Conservation (phyloP, 2,329 filamentous ascomycete species). For the Paracorniculantispora psalliotae region DNA sequence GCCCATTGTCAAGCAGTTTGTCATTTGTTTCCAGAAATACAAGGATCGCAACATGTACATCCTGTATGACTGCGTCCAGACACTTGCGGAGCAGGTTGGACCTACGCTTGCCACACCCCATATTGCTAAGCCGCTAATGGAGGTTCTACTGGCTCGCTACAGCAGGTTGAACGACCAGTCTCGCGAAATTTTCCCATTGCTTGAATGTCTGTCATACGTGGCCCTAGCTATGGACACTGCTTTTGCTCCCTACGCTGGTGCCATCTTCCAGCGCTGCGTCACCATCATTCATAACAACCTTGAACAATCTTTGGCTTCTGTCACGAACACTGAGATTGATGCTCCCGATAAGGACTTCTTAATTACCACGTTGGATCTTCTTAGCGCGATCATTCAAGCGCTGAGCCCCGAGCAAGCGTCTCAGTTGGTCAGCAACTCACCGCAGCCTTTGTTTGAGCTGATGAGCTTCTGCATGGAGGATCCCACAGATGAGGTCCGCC, state of each 20-base stretch:
- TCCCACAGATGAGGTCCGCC: slow-evolving; percentile 82
- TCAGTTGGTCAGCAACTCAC: slow-evolving; percentile 69
- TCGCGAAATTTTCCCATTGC: slow-evolving; percentile 84
- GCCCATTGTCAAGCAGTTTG: slow-evolving; percentile 88
- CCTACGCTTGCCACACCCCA: slow-evolving; percentile 73
- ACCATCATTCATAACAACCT: slow-evolving; percentile 89
- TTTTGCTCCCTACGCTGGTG: slow-evolving; percentile 79
- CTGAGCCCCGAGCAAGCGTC: slow-evolving; percentile 68
- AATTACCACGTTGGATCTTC: slow-evolving; percentile 86
- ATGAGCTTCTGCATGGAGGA: slow-evolving; percentile 91
- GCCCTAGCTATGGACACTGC: slow-evolving; percentile 75
- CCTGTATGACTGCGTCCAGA: slow-evolving; percentile 97
- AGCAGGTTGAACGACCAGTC: slow-evolving; percentile 83
- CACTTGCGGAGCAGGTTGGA: slow-evolving; percentile 85
- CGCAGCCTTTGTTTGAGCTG: slow-evolving; percentile 85
- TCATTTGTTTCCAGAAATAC: slow-evolving; percentile 87
- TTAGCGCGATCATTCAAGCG: slow-evolving; percentile 91
- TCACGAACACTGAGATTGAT: slow-evolving; percentile 64
- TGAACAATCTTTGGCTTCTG: slow-evolving; percentile 69
- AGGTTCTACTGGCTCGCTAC: slow-evolving; percentile 83
- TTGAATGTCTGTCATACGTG: slow-evolving; percentile 96
- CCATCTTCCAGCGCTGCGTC: slow-evolving; percentile 83
- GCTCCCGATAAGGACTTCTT: slow-evolving; percentile 94
- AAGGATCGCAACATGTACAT: slow-evolving; percentile 99
- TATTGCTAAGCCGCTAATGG: slow-evolving; percentile 85